Base-by-base conservation (phyloP, 371 early-diverging fungal species). In the Dinochytrium kinnereticum region DNA sequence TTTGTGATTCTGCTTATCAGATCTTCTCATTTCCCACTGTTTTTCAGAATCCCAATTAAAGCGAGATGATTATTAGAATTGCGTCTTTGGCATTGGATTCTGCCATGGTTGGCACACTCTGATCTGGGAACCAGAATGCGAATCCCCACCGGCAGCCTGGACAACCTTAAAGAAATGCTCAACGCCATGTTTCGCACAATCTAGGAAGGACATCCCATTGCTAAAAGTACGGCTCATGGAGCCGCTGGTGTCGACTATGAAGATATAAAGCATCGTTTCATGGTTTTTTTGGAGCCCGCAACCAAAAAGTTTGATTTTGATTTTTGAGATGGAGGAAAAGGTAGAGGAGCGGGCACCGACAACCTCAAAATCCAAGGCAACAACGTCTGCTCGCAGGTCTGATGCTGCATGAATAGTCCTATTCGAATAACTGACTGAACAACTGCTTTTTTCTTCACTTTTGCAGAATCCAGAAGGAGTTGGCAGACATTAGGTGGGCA, bases 381-480 rank as follows among this genome's bases (percentile, higher is more conserved):
- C n/a, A n/a, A n/a, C n/a, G n/a, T n/a, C n/a, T n/a, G n/a, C n/a
- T n/a, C n/a, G n/a, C n/a, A n/a, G n/a, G n/a, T n/a, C n/a, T n/a
- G n/a, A n/a, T n/a, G n/a, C n/a, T n/a, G n/a, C n/a, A n/a, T n/a
- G n/a, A n/a, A n/a, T n/a, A n/a, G n/a, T n/a, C n/a, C n/a, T n/a
- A n/a, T n/a, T n/a, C n/a, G n/a, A n/a, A n/a, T n/a, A n/a, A n/a
- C n/a, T n/a, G n/a, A n/a, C n/a, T n/a, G n/a, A n/a, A n/a, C n/a
- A n/a, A n/a, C n/a, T n/a, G n/a, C n/a, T n/a, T n/a, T n/a, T n/a
- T n/a, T n/a, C n/a, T n/a, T 7, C 44, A 19, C 19, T 13, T 13
- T 44, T 44, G 44, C 7, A 78, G 84, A 44, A 94, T 97, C 70
- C 94, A 94, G 72, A 96, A 95, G 80, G 98, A 97, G 82, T 87